A percentile compares a stretch with the other conserved stretches of the same genome.
Evolutionary conservation across 108 stramenopile genomes (phyloP).

Genomic region (Discostella pseudostelligera): DNA sequence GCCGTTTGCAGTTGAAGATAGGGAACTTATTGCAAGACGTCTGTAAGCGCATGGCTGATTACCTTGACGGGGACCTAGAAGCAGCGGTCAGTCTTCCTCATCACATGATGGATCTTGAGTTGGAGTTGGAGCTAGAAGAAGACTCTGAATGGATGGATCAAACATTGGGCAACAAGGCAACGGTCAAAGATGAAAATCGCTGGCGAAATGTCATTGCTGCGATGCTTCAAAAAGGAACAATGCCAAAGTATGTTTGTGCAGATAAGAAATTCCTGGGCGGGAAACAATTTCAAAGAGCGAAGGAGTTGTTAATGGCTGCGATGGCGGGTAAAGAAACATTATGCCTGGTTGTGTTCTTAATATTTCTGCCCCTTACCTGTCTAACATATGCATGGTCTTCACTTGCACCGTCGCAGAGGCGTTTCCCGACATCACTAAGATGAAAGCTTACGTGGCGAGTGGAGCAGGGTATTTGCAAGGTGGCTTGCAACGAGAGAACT

Average conservation of each 20-base stretch:
- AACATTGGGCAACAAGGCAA: slow-evolving; percentile 34
- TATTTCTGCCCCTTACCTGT: neutral
- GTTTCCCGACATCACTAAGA: slow-evolving; percentile 54
- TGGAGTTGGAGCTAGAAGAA: slow-evolving; percentile 68
- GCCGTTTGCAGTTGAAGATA: slow-evolving; percentile 22
- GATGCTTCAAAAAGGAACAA: slow-evolving; percentile 34
- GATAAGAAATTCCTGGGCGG: slow-evolving; percentile 68
- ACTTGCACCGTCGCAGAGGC: slow-evolving; percentile 36
- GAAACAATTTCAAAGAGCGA: slow-evolving; percentile 71
- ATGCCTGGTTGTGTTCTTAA: no score
- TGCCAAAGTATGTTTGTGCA: slow-evolving; percentile 47
- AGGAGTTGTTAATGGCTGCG: slow-evolving; percentile 46
- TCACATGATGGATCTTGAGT: slow-evolving; percentile 52
- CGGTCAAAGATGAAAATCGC: slow-evolving; percentile 51
- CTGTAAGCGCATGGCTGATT: slow-evolving; percentile 50
- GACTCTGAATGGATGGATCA: slow-evolving; percentile 57
- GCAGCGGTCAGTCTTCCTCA: slow-evolving; percentile 55
- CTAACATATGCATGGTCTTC: neutral
- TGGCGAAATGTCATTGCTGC: slow-evolving; percentile 57
- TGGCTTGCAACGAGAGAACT: slow-evolving; percentile 69
- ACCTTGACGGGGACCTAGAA: slow-evolving; percentile 69
- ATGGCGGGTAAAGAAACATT: slow-evolving; percentile 55
- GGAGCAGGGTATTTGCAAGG: slow-evolving; percentile 63
- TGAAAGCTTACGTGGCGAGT: slow-evolving; percentile 59
- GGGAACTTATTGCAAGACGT: slow-evolving; percentile 49